Evolutionary conservation across 176 grass and related monocot species (phyloP), one percentile per base, ranked within the genome.

Genomic region (Puya raimondii): DNA sequence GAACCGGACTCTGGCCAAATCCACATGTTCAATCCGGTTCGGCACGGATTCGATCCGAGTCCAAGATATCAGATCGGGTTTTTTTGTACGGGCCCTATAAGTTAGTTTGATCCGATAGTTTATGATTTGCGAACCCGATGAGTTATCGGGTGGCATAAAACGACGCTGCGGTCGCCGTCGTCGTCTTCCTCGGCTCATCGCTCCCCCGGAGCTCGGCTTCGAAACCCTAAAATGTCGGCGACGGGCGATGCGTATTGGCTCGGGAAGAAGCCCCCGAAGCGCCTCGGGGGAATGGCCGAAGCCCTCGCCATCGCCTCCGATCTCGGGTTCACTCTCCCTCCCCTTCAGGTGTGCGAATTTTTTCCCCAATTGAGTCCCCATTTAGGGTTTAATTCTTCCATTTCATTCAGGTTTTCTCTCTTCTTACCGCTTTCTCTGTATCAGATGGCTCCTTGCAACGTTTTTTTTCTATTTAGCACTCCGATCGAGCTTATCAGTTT

Each of bases 301-400:
- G 89, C 82, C 69, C 94, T 99, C 56, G 72, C 84, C 75, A 93
- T 99, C 72, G 94, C 94, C 49, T 85, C 84, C 48, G 94, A 93
- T 82, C 89, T 99, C 54, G 94, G 94, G 11, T 93, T 99, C 79
- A 76, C 87, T 27, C 69, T 86, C 47, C 82, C 94, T 74, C 71
- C 82, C 47, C 42, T 84, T 50, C 94, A 88, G 94, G 94, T 99
- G 16, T 17, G 18, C 2, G 12, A 74, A 22, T 18, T 10, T 66
- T 22, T 10, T 47, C 15, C 47, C 3, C 4, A 74, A 22, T 18
- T 12, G 65, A 22, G 10, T 33, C 12, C 47, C 27, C 2, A 51
- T 7, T 27, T 49, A 25, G 66, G 65, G 66, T 15, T 73, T 48
- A 4, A 47, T 68, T 63, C 65, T 48, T 49, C 66, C 33, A 52